phyloP scores from a whole-genome alignment of 306 rosid genomes.

The Glycine soja region DNA sequence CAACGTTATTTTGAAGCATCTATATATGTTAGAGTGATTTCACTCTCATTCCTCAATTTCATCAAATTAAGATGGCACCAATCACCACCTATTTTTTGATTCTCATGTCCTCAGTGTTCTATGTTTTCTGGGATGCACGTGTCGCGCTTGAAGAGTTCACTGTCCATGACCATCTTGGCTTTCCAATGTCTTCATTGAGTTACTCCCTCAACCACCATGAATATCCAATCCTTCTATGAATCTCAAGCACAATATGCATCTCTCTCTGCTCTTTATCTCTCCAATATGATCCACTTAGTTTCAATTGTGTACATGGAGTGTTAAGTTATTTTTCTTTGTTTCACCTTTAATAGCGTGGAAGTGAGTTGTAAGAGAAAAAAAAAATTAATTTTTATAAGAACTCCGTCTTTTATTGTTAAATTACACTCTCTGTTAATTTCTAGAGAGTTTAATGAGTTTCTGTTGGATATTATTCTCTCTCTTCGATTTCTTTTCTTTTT shows the following conservation, averaged over 20 bases:
- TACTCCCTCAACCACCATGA: constrained; percentile 31
- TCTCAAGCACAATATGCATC: neutral
- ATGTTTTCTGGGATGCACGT: constrained; percentile 43
- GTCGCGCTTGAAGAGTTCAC: neutral
- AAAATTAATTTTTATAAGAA: neutral
- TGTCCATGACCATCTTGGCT: constrained; percentile 1
- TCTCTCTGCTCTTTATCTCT: no score
- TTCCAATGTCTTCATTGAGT: constrained; percentile 7
- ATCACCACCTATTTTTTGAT: constrained; percentile 44
- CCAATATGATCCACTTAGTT: no score
- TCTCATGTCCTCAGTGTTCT: constrained; percentile 40
- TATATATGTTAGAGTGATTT: neutral
- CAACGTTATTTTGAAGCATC: constrained; percentile 3
- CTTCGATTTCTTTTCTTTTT: no score
- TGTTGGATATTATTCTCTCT: neutral
- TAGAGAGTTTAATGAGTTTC: no score
- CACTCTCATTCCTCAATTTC: no score
- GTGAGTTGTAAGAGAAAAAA: no score
- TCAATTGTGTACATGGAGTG: no score
- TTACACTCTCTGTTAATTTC: neutral
- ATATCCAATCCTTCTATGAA: constrained; percentile 40
- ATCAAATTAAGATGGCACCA: constrained; percentile 33
- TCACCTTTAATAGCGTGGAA: no score
- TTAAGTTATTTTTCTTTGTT: no score
- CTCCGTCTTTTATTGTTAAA: neutral